Evolutionary conservation across 2,329 filamentous ascomycete genomes (phyloP).

Genomic region (Trichoderma sp.): DNA sequence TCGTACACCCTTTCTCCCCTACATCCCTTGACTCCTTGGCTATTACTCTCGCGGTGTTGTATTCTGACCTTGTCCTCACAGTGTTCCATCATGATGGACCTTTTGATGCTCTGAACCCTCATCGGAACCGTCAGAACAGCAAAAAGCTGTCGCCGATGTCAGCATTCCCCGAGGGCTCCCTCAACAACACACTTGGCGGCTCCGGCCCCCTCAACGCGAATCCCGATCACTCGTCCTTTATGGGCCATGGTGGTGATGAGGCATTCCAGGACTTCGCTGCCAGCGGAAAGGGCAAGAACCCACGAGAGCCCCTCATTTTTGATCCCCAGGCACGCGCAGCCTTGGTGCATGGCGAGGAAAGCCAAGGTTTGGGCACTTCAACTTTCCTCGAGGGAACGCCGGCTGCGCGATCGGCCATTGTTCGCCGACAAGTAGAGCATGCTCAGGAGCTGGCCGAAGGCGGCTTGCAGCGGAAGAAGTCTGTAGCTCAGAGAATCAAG

Average conservation of each 20-base stretch:
- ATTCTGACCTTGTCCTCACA: slow-evolving; percentile 40
- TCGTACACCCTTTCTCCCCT: slow-evolving; percentile 43
- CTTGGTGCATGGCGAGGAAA: slow-evolving; percentile 81
- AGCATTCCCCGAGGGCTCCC: slow-evolving; percentile 88
- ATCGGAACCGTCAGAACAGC: slow-evolving; percentile 83
- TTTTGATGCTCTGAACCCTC: slow-evolving; percentile 93
- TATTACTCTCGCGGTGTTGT: background rate
- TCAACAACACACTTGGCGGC: slow-evolving; percentile 90
- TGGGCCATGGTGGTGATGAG: slow-evolving; percentile 78
- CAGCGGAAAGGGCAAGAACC: slow-evolving; percentile 34
- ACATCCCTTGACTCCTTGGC: background rate
- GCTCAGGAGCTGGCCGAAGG: slow-evolving; percentile 57
- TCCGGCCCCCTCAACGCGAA: slow-evolving; percentile 79
- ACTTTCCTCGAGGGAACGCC: slow-evolving; percentile 95
- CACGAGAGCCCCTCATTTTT: slow-evolving; percentile 57
- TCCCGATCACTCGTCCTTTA: slow-evolving; percentile 83
- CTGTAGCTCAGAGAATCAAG: slow-evolving; percentile 86
- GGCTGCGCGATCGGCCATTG: slow-evolving; percentile 76
- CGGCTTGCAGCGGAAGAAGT: slow-evolving; percentile 87
- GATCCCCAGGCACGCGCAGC: slow-evolving; percentile 69
- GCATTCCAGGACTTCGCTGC: slow-evolving; percentile 78
- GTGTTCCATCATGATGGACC: slow-evolving; percentile 98
- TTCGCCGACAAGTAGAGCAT: slow-evolving; percentile 71
- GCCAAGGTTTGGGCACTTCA: slow-evolving; percentile 82
- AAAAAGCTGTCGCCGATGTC: slow-evolving; percentile 86